Evolutionary conservation across 768 basidiomycete genomes (phyloP), one percentile per base, ranked within the genome.

Genomic region (Sarcomyxa edulis): DNA sequence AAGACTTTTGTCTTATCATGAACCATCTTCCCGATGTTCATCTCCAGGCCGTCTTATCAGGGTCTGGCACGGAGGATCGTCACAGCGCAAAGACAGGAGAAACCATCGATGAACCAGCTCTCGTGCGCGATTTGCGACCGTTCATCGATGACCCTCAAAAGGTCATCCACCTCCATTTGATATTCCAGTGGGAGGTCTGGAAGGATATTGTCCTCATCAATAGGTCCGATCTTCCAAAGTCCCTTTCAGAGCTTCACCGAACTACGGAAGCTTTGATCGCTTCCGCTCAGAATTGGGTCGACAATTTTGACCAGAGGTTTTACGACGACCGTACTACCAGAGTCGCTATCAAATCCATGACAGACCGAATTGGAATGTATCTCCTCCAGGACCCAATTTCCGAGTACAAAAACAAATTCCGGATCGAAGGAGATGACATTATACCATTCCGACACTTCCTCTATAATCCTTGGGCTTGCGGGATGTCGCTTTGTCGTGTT

Each of bases 101-200:
- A 14, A 37, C 40, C 8, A 23, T 45, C 4, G 44, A 45, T 21
- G 44, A 45, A 42, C 22, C 26, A 12, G 26, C 40, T 24, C 34
- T 45, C 15, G 40, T 42, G 14, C 31, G 24, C 8, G 34, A 45
- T 27, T 32, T 45, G 18, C 44, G 44, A 22, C 11, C 7, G 10
- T 45, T 29, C 40, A 35, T 45, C n/a, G 27, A 33, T 16, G 33
- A 45, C 32, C 25, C 15, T n/a, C 19, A 42, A 5, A 30, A 33
- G 23, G 15, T 34, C 10, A 35, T 42, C 19, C 43, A 39, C 5
- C 16, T 44, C 9, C 32, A 35, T 28, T 40, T 44, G 8, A 21
- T 44, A 23, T 42, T 41, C 20, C 40, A 44, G 27, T 44, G 43
- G 43, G 22, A 31, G 8, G 14, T 44, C 10, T 44, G 39, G 40